phyloP scores from a whole-genome alignment of 1,284 basidiomycete species.

The Sparassis latifolia region DNA sequence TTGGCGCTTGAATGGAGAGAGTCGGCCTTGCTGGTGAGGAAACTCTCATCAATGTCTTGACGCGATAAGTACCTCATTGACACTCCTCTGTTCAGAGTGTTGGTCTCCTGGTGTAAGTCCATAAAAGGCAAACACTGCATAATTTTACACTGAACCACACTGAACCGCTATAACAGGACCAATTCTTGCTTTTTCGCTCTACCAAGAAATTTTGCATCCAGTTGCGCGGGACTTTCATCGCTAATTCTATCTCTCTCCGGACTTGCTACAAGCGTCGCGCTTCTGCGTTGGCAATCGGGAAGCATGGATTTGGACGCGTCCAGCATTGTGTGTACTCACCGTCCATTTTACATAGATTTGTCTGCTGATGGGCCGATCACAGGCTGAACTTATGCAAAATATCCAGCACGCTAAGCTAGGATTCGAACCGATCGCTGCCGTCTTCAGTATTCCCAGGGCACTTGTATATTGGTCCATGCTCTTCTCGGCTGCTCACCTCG shows the following conservation, averaged over 20 bases:
- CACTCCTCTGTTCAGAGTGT: not conserved
- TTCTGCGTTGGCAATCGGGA: slow-evolving; percentile 13
- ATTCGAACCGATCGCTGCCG: slow-evolving; percentile 12
- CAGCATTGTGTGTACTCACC: not conserved
- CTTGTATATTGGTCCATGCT: slow-evolving; percentile 16
- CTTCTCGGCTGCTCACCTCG: slow-evolving; percentile 12
- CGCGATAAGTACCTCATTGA: too few species aligned
- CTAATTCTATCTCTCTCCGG: slow-evolving; percentile 6
- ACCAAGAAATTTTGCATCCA: not conserved
- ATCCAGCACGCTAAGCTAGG: slow-evolving; percentile 10
- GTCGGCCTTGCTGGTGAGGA: slow-evolving; percentile 9
- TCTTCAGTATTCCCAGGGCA: slow-evolving; percentile 15
- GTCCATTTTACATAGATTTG: too few species aligned
- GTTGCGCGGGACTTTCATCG: slow-evolving; percentile 8
- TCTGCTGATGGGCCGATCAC: not conserved
- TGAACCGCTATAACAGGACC: slow-evolving; percentile 3
- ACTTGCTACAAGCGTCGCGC: slow-evolving; percentile 6
- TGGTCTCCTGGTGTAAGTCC: slow-evolving; percentile 8
- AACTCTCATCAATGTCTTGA: not conserved
- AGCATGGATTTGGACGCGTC: slow-evolving; percentile 5
- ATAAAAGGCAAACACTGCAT: not conserved
- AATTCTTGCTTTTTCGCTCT: slow-evolving; percentile 3
- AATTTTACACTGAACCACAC: slow-evolving; percentile 5
- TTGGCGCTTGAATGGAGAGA: slow-evolving; percentile 14
- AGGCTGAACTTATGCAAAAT: slow-evolving; percentile 13